Evolutionary conservation across 2,329 filamentous ascomycete species (phyloP).

Genomic region (Colletotrichum liaoningense): DNA sequence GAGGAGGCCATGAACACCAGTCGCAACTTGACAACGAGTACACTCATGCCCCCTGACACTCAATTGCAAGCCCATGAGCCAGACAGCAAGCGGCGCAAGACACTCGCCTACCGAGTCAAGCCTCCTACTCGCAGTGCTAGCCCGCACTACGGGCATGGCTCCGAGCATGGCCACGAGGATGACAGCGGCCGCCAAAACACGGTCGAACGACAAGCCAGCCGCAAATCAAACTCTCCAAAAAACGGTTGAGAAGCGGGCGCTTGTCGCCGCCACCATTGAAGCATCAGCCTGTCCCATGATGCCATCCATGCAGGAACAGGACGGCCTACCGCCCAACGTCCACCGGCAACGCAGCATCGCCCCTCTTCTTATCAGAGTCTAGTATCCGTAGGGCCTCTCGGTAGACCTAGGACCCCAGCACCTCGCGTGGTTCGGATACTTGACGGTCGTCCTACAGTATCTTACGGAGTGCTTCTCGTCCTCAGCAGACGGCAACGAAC

Average conservation of each 20-base stretch:
- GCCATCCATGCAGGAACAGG: constrained; percentile 23
- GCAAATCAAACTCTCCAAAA: not conserved
- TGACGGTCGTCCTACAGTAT: not conserved
- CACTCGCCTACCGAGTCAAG: constrained; percentile 14
- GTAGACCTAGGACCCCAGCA: constrained; percentile 1
- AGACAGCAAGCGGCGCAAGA: constrained; percentile 16
- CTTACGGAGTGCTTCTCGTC: not conserved
- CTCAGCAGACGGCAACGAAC: not conserved
- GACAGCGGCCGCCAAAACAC: not conserved
- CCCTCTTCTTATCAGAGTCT: constrained; percentile 31
- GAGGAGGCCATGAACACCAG: constrained; percentile 16
- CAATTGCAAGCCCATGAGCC: not conserved
- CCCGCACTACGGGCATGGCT: not conserved
- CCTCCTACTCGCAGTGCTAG: not conserved
- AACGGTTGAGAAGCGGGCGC: constrained; percentile 5
- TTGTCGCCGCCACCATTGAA: not conserved
- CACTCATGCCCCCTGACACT: not conserved
- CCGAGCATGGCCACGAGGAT: not conserved
- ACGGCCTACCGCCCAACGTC: constrained; percentile 12
- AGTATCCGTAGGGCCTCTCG: constrained; percentile 5
- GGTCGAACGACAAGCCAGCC: not conserved
- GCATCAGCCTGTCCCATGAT: constrained; percentile 14
- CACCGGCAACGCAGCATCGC: constrained; percentile 34
- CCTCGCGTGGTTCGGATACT: constrained; percentile 9
- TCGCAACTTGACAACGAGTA: not conserved